A percentile compares a stretch with the other conserved stretches of the same genome.
These are phyloP conservation scores for Phaeotremella fagi DNA, from an alignment of 768 basidiomycete genomes.

Conservation along the genomic window DNA sequence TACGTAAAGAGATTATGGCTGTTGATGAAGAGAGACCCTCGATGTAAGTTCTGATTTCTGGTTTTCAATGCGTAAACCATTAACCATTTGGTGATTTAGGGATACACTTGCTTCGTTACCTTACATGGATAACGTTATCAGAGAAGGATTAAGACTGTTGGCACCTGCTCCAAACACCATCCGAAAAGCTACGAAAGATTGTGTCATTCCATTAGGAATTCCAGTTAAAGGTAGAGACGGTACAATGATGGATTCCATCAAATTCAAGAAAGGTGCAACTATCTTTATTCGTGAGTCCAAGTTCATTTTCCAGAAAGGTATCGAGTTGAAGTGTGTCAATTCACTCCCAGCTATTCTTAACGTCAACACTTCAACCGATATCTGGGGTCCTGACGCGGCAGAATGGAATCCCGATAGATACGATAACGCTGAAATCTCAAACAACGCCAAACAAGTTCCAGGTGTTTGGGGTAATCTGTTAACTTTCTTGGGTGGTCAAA, in stretches of 20 bases:
- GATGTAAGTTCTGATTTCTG: conserved; percentile 32
- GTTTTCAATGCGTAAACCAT: neutral
- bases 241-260: conserved; percentile 37
- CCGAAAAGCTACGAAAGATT: conserved; percentile 23
- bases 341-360: conserved; percentile 40
- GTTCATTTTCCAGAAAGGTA: neutral
- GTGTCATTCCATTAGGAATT: conserved; percentile 35
- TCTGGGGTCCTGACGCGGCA: conserved; percentile 45
- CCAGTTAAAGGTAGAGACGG: conserved; percentile 42
- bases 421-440: conserved; percentile 9
- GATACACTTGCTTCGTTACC: conserved; percentile 59
- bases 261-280: conserved; percentile 36
- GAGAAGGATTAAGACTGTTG: conserved; percentile 34
- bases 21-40: conserved; percentile 47
- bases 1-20: conserved; percentile 62
- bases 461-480: conserved; percentile 48
- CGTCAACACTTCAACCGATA: conserved; percentile 34
- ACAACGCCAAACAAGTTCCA: conserved; percentile 20
- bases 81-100: conserved; percentile 49
- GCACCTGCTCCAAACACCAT: conserved; percentile 40
- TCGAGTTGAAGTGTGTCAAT: neutral
- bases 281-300: conserved; percentile 47
- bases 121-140: conserved; percentile 66
- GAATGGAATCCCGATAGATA: conserved; percentile 41
- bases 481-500: conserved; percentile 46